Evolutionary conservation across 2,329 filamentous ascomycete genomes (phyloP).

Genomic region (Ploettnerulaceae sp.): DNA sequence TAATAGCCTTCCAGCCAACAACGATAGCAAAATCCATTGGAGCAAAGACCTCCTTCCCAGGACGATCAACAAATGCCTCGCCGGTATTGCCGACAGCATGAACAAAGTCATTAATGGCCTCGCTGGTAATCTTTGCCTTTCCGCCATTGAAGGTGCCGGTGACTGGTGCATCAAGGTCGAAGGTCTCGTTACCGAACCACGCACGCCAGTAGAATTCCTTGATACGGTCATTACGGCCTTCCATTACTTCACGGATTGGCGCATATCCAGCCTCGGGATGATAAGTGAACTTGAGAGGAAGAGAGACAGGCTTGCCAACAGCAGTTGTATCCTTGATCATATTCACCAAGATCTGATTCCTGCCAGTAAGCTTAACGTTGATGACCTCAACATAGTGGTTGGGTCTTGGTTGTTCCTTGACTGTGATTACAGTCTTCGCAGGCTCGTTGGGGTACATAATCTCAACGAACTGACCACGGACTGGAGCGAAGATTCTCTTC

Average conservation of each 20-base stretch:
- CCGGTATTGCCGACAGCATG: slow-evolving; percentile 97
- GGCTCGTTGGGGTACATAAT: slow-evolving; percentile 78
- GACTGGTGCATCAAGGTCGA: slow-evolving; percentile 80
- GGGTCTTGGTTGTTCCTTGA: slow-evolving; percentile 81
- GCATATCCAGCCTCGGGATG: slow-evolving; percentile 94
- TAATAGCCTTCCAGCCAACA: slow-evolving; percentile 98
- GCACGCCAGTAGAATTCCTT: slow-evolving; percentile 99
- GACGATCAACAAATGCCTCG: slow-evolving; percentile 93
- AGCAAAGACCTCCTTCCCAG: slow-evolving; percentile 87
- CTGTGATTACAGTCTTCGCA: slow-evolving; percentile 74
- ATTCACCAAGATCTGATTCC: slow-evolving; percentile 79
- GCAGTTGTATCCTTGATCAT: slow-evolving; percentile 92
- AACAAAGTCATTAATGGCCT: slow-evolving; percentile 98
- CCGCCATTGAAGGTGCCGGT: slow-evolving; percentile 89
- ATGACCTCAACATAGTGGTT: slow-evolving; percentile 87
- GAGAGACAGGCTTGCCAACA: slow-evolving; percentile 71
- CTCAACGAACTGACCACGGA: slow-evolving; percentile 83
- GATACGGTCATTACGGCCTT: slow-evolving; percentile 91
- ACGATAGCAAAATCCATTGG: slow-evolving; percentile 99
- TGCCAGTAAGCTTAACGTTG: slow-evolving; percentile 69
- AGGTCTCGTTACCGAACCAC: slow-evolving; percentile 86
- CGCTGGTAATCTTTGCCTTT: slow-evolving; percentile 76
- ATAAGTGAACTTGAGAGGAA: slow-evolving; percentile 87
- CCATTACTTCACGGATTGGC: slow-evolving; percentile 96
- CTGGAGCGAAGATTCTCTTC: slow-evolving; percentile 82